phyloP scores from a whole-genome alignment of 331 rosid genomes.

The Malus hybrid region DNA sequence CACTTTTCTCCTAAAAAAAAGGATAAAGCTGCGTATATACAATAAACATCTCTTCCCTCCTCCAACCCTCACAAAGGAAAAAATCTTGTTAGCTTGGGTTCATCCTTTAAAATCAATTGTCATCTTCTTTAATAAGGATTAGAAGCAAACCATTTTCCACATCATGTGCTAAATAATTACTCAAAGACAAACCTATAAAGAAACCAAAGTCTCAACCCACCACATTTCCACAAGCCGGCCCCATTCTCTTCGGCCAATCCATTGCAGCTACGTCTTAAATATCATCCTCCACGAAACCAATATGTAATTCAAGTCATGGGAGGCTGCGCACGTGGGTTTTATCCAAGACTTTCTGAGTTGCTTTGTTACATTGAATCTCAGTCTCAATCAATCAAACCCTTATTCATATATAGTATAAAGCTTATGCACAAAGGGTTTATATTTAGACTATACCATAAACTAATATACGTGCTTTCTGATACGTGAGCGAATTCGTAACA shows the following conservation, averaged over 20 bases:
- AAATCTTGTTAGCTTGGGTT: too few relatives aligned
- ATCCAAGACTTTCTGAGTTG: background rate
- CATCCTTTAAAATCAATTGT: too few relatives aligned
- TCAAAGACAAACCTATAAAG: background rate
- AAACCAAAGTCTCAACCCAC: background rate
- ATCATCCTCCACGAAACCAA: background rate
- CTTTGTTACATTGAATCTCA: background rate
- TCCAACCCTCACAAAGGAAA: too few relatives aligned
- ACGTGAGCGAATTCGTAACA: background rate
- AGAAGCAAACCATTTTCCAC: background rate
- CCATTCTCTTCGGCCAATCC: background rate
- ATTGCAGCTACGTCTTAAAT: background rate
- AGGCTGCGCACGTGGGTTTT: slow-evolving; percentile 14
- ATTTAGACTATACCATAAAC: background rate
- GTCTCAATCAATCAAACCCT: background rate
- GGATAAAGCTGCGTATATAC: too few relatives aligned
- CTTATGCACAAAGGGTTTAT: background rate
- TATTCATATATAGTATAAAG: background rate
- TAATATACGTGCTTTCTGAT: background rate
- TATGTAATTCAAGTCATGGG: background rate
- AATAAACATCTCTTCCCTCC: too few relatives aligned
- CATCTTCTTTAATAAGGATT: background rate
- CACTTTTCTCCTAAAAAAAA: too few relatives aligned
- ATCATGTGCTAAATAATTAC: background rate
- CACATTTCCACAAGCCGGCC: background rate